Conservation (phyloP, 805 yeast species). For the Sporopachydermia quercuum region DNA sequence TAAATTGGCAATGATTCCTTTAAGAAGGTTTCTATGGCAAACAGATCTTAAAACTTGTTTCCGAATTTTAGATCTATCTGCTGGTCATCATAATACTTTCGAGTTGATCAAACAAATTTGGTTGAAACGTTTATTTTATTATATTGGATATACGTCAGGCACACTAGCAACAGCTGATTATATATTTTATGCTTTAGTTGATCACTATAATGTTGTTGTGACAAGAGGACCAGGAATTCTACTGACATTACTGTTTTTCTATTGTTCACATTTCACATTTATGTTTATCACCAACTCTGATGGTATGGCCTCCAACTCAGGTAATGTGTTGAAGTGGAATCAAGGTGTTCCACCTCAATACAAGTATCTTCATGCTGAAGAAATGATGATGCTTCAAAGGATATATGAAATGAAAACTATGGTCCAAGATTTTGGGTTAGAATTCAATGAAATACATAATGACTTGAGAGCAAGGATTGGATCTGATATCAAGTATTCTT, state of each 20-base stretch:
- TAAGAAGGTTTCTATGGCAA: constrained; percentile 40
- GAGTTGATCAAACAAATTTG: constrained; percentile 20
- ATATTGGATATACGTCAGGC: not conserved
- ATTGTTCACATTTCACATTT: constrained; percentile 31
- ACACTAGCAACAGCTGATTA: not conserved
- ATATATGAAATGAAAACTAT: constrained; percentile 48
- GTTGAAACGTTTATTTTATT: constrained; percentile 8
- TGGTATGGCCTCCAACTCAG: constrained; percentile 36
- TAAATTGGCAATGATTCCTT: constrained; percentile 41
- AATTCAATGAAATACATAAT: constrained; percentile 29
- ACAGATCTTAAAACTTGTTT: constrained; percentile 45
- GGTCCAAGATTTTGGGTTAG: constrained; percentile 16
- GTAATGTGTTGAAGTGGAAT: constrained; percentile 44
- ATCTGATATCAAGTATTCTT: not conserved
- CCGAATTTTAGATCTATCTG: constrained; percentile 42
- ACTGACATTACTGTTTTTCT: constrained; percentile 35
- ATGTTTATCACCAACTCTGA: constrained; percentile 28
- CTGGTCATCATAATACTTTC: constrained; percentile 40
- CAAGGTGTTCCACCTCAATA: constrained; percentile 48
- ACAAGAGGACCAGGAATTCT: constrained; percentile 25
- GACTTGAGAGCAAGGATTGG: constrained; percentile 18
- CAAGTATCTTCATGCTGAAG: constrained; percentile 54
- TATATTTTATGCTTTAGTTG: constrained; percentile 8
- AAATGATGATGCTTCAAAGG: constrained; percentile 48
- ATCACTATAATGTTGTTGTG: constrained; percentile 20